Base-by-base conservation (phyloP, 1,139 yeast genomes). In the Nakaseomyces kungkrabaensis region DNA sequence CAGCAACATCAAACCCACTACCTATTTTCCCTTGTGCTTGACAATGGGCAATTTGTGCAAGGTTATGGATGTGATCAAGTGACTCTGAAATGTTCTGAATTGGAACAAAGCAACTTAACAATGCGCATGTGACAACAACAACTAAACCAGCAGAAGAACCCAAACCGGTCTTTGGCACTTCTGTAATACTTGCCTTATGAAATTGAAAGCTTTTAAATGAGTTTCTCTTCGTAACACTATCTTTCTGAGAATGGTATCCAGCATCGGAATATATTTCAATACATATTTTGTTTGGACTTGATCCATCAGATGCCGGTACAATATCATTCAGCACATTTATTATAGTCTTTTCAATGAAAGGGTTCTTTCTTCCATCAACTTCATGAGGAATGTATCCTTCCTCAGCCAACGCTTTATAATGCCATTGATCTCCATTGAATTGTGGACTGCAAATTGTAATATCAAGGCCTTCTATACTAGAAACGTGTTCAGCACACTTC, bases 121-220 rank as follows among this genome's bases (percentile, higher is more conserved):
- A 63, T 0, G 92, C 85, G 0, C 95, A 76, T 0, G 87, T 78
- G 1, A 89, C 75, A 1, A 86, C 92, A 0, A 95, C 78, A 0
- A 89, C 95, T 53, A 92, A 72, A 0, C 97, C 96, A 0, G 98
- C 98, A 26, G 97, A 89, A 11, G 96, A 89, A 0, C 98, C 98
- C 50, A 92, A 73, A 0, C 98, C 98, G 0, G 98, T 94, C 65
- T 92, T 92, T 7, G 96, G 82, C 4, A 90, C 96, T 31, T 84
- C 72, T 0, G 78, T 73, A 51, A 92, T 88, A 13, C 79, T 71
- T 36, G 66, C 56, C 0, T 66, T 51, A 63, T 92, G 97, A 63
- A 71, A 82, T 43, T 78, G 71, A 61, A 90, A 90, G 26, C 62
- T 54, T 45, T 69, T 73, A 3, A 59, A 51, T 0, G 72, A 70